Conservation (phyloP, 345 rosid species). For the Salix exigua region DNA sequence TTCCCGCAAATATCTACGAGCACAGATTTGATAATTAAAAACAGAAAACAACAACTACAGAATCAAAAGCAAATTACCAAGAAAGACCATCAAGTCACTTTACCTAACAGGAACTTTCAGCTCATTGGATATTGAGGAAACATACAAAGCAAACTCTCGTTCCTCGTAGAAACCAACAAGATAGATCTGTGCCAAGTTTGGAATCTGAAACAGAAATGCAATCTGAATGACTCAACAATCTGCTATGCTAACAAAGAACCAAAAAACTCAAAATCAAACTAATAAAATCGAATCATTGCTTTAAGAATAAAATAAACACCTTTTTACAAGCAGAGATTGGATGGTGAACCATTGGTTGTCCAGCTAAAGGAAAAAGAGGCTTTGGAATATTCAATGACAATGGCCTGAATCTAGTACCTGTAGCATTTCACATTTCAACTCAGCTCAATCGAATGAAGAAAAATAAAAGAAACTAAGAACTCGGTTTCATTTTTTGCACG, state of each 20-base stretch:
- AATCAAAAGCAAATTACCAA: not conserved
- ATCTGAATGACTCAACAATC: not conserved
- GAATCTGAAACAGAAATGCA: constrained; percentile 24
- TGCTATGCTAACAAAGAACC: not conserved
- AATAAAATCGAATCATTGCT: not conserved
- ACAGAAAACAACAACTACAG: not conserved
- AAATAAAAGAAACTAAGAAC: not conserved
- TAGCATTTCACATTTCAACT: not conserved
- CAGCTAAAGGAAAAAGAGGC: constrained; percentile 88
- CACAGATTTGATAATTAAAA: not conserved
- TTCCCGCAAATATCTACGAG: constrained; percentile 27
- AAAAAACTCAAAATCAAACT: not conserved
- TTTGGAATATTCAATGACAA: constrained; percentile 83
- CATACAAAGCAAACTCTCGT: constrained; percentile 30
- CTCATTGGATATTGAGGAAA: constrained; percentile 33
- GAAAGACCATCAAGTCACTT: constrained; percentile 8
- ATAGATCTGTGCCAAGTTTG: constrained; percentile 31
- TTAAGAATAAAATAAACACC: constrained; percentile 37
- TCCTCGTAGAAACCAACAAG: constrained; percentile 36
- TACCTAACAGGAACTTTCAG: constrained; percentile 32
- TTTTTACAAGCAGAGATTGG: constrained; percentile 96
- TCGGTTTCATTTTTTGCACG: not conserved
- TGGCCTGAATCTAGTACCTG: constrained; percentile 91
- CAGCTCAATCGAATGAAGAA: not conserved
- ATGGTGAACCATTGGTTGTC: constrained; percentile 96